phyloP scores from a whole-genome alignment of 106 monocot genomes.

The Phalaenopsis aphrodite region DNA sequence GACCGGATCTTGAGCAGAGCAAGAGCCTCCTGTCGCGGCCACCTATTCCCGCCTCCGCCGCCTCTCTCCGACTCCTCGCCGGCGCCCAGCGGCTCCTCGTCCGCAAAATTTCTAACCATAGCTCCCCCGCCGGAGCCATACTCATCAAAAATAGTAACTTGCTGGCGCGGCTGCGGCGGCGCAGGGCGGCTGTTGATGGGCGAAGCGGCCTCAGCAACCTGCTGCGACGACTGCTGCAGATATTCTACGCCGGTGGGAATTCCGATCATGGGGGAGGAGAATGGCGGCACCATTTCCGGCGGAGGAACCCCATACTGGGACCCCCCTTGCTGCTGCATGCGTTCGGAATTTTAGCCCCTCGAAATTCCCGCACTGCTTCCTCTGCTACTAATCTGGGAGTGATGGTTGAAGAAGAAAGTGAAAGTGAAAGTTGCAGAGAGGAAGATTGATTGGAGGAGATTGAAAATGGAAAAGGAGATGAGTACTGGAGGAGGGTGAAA shows the following conservation, averaged over 20 bases:
- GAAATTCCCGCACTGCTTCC: background rate
- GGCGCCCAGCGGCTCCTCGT: conserved; percentile 35
- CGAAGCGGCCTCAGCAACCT: conserved; percentile 17
- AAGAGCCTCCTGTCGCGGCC: conserved; percentile 69
- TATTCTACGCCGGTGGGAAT: background rate
- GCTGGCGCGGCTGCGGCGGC: conserved; percentile 13
- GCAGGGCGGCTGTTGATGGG: conserved; percentile 38
- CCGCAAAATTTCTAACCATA: conserved; percentile 10
- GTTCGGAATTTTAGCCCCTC: background rate
- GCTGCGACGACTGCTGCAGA: conserved; percentile 2
- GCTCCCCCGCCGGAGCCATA: conserved; percentile 9
- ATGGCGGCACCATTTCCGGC: conserved; percentile 18
- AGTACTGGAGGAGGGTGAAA: background rate
- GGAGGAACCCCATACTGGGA: conserved; percentile 49
- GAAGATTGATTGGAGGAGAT: background rate
- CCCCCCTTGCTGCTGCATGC: conserved; percentile 34
- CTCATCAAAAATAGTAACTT: conserved; percentile 16
- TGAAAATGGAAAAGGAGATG: background rate
- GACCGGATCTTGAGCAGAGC: conserved; percentile 71
- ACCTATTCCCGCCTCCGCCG: conserved; percentile 34
- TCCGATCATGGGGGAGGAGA: background rate
- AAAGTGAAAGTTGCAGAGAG: background rate
- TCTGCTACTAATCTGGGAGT: background rate
- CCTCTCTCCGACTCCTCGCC: conserved; percentile 14
- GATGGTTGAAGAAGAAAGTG: background rate